Evolutionary conservation across 139 green algal genomes (phyloP).

Genomic region (Chlorella vulgaris): DNA sequence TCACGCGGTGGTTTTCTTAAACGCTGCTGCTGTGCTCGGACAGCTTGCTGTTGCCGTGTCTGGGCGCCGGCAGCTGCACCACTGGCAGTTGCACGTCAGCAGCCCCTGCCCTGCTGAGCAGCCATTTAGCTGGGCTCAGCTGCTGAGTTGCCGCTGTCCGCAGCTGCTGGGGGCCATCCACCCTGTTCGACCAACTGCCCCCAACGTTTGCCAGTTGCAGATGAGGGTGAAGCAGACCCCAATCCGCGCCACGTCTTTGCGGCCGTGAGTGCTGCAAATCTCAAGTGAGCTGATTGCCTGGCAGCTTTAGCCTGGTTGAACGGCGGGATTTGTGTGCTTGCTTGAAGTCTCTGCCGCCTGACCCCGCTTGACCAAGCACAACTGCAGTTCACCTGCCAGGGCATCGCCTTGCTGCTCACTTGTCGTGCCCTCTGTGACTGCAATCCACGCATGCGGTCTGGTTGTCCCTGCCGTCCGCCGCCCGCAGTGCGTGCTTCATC

Average conservation of each 20-base stretch:
- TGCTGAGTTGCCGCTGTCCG: neutral
- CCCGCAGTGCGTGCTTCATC: slow-evolving; percentile 20
- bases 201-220: too few species aligned
- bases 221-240: slow-evolving; percentile 13
- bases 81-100: too few species aligned
- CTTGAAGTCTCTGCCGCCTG: neutral
- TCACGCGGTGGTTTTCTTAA: too few species aligned
- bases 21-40: too few species aligned
- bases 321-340: neutral
- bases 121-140: neutral
- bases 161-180: too few species aligned
- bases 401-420: neutral
- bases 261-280: neutral
- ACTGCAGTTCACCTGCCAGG: neutral
- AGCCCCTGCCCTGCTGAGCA: neutral
- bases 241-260: slow-evolving; percentile 23
- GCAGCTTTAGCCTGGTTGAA: neutral
- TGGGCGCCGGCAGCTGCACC: too few species aligned
- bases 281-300: neutral
- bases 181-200: too few species aligned
- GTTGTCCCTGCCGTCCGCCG: neutral
- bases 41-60: too few species aligned
- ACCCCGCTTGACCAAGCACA: too few species aligned
- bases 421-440: neutral
- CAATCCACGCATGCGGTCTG: too few species aligned